Evolutionary conservation across 2,329 filamentous ascomycete species (phyloP).

Genomic region (Colletotrichum nymphaeae): DNA sequence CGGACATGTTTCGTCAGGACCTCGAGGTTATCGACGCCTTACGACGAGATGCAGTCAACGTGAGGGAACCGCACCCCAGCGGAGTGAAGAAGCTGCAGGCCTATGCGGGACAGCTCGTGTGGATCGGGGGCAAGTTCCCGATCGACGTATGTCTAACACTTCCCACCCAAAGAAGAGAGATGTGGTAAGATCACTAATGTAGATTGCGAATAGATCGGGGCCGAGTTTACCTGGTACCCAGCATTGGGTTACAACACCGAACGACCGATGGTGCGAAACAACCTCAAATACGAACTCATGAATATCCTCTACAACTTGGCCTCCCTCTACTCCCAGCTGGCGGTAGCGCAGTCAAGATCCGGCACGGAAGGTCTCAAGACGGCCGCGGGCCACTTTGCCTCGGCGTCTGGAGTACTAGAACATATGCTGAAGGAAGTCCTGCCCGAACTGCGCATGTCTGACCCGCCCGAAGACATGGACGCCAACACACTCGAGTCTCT

Average conservation of each 20-base stretch:
- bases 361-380: constrained; percentile 86
- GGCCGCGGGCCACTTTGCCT: constrained; percentile 90
- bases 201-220: constrained; percentile 75
- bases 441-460: constrained; percentile 82
- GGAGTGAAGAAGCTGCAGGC: constrained; percentile 89
- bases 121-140: constrained; percentile 95
- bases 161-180: neutral
- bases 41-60: constrained; percentile 86
- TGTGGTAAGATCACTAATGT: neutral
- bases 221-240: constrained; percentile 97
- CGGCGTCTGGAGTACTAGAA: constrained; percentile 84
- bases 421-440: constrained; percentile 83
- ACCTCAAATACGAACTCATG: constrained; percentile 84
- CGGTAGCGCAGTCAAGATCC: constrained; percentile 80
- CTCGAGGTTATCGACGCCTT: constrained; percentile 85
- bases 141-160: constrained; percentile 75
- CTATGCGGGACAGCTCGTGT: constrained; percentile 93
- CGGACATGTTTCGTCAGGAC: constrained; percentile 94
- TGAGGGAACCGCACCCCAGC: constrained; percentile 87
- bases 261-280: constrained; percentile 74
- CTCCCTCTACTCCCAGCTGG: constrained; percentile 92
- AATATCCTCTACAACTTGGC: constrained; percentile 95
- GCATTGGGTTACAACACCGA: constrained; percentile 90
- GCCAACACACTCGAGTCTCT: constrained; percentile 85
- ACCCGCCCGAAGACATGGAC: constrained; percentile 97